A percentile compares a stretch with the other conserved stretches of the same genome.
Conservation (phyloP, 306 rosid species). For the Ceratonia siliqua region DNA sequence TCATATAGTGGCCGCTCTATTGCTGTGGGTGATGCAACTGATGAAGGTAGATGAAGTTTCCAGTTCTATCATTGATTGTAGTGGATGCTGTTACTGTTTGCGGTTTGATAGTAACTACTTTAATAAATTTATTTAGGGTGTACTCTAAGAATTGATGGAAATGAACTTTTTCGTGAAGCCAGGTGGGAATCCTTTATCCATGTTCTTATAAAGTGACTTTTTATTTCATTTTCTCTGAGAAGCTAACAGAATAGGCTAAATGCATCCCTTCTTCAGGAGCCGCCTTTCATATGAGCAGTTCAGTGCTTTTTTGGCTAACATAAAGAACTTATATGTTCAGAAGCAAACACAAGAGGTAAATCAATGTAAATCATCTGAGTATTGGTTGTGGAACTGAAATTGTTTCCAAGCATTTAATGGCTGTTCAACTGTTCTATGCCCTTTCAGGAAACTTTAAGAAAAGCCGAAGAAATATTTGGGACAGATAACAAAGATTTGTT, state of each 20-base stretch:
- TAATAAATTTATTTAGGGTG: no score
- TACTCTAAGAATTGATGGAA: no score
- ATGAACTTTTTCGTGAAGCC: no score
- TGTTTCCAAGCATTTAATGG: constrained; percentile 23
- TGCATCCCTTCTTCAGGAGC: constrained; percentile 57
- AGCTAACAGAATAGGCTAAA: constrained; percentile 24
- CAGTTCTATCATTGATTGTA: constrained; percentile 1
- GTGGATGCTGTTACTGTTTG: background rate
- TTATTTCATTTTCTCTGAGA: constrained; percentile 30
- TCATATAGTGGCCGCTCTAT: no score
- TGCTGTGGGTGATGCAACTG: constrained; percentile 46
- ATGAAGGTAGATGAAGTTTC: constrained; percentile 68
- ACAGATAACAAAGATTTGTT: constrained; percentile 86
- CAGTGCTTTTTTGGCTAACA: constrained; percentile 89
- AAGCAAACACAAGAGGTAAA: constrained; percentile 93
- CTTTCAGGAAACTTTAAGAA: constrained; percentile 81
- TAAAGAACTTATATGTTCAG: constrained; percentile 86
- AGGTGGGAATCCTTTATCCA: no score
- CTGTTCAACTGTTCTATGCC: constrained; percentile 21
- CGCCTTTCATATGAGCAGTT: constrained; percentile 93
- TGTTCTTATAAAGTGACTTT: background rate
- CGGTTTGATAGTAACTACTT: no score
- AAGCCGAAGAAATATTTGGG: constrained; percentile 94
- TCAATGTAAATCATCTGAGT: background rate
- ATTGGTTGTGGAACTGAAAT: constrained; percentile 24